Conservation (phyloP, 495 filamentous ascomycete genomes). For the Penicillium subrubescens region DNA sequence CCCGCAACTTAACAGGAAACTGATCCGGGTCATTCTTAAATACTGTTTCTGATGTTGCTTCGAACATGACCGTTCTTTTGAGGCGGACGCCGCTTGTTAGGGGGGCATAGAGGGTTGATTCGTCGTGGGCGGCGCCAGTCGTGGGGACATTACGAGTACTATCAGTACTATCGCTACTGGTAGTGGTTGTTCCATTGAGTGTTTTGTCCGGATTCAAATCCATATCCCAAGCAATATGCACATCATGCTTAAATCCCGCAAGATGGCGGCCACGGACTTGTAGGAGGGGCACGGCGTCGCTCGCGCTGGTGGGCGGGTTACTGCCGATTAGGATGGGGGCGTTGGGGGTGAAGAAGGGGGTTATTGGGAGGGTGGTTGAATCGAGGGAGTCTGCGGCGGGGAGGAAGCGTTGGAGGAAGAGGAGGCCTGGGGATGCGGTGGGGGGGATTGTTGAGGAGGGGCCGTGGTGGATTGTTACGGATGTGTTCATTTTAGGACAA, state of each 20-base stretch:
- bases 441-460: slow-evolving; percentile 21
- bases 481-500: slow-evolving; percentile 8
- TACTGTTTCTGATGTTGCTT: slow-evolving; percentile 22
- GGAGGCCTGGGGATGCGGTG: slow-evolving; percentile 22
- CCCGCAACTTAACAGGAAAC: slow-evolving; percentile 21
- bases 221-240: slow-evolving; percentile 32
- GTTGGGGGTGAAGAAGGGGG: slow-evolving; percentile 20
- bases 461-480: slow-evolving; percentile 21
- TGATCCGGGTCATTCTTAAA: slow-evolving; percentile 29
- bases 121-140: not conserved
- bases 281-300: slow-evolving; percentile 17
- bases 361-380: slow-evolving; percentile 9
- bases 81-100: slow-evolving; percentile 11
- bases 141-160: not conserved
- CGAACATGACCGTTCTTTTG: slow-evolving; percentile 31
- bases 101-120: slow-evolving; percentile 13
- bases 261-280: slow-evolving; percentile 23
- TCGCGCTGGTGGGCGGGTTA: slow-evolving; percentile 14
- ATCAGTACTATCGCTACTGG: not conserved
- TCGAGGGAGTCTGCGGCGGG: slow-evolving; percentile 24
- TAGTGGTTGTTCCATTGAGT: not conserved
- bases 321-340: slow-evolving; percentile 23
- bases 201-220: slow-evolving; percentile 7
- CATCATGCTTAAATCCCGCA: slow-evolving; percentile 17
- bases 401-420: slow-evolving; percentile 26